Percentiles rank a stretch among this genome's conserved stretches.
These are phyloP conservation scores for Daldinia caldariorum DNA, from an alignment of 495 filamentous ascomycete genomes.

Conservation along the genomic window DNA sequence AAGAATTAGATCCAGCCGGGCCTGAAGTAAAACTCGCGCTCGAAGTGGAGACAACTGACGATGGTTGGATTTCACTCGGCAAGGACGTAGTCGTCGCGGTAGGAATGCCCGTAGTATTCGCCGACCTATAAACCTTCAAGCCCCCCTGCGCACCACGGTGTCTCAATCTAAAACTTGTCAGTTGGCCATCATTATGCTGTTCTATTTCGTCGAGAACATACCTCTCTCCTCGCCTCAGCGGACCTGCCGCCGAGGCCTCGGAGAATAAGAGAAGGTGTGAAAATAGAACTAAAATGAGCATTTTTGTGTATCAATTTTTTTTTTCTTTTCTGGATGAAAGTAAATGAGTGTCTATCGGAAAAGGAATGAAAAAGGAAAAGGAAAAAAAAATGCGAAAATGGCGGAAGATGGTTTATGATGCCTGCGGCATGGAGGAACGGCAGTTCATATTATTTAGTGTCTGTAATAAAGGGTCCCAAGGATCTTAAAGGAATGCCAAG, in stretches of 20 bases:
- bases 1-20: conserved; percentile 19
- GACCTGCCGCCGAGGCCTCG: conserved; percentile 47
- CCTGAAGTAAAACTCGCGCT: conserved; percentile 16
- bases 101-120: conserved; percentile 32
- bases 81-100: conserved; percentile 26
- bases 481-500: conserved; percentile 28
- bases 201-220: conserved; percentile 29
- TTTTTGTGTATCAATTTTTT: conserved; percentile 30
- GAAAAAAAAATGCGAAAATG: conserved; percentile 21
- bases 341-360: conserved; percentile 21
- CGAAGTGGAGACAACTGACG: conserved; percentile 14
- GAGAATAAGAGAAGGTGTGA: conserved; percentile 46
- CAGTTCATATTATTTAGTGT: conserved; percentile 42
- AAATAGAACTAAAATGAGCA: conserved; percentile 44
- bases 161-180: conserved; percentile 38
- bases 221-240: conserved; percentile 45
- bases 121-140: conserved; percentile 35
- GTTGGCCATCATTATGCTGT: conserved; percentile 11
- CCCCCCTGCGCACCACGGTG: conserved; percentile 23
- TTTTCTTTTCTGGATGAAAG: conserved; percentile 9
- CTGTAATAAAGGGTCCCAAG: conserved; percentile 39
- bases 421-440: conserved; percentile 24
- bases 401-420: conserved; percentile 24
- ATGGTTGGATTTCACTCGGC: conserved; percentile 20
- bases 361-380: conserved; percentile 16